These are phyloP conservation scores for Podospora australis DNA, from an alignment of 495 filamentous ascomycete genomes.

Conservation along the genomic window DNA sequence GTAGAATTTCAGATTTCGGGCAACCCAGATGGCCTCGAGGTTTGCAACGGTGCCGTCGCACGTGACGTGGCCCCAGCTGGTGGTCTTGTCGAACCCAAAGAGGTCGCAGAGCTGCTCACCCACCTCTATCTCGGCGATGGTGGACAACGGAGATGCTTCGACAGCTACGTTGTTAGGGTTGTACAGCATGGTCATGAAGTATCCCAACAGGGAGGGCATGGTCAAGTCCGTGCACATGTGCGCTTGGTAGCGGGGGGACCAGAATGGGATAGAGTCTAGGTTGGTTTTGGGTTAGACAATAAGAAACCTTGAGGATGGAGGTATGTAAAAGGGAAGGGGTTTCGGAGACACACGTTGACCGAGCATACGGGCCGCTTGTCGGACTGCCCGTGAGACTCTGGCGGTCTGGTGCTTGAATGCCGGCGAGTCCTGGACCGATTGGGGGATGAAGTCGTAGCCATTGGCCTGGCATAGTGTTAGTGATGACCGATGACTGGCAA, in stretches of 20 bases:
- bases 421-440: conserved; percentile 19
- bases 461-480: not conserved
- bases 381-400: conserved; percentile 23
- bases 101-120: conserved; percentile 40
- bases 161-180: conserved; percentile 46
- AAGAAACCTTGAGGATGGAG: no score
- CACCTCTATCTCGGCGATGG: conserved; percentile 34
- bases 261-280: conserved; percentile 41
- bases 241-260: conserved; percentile 38
- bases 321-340: not conserved
- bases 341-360: no score
- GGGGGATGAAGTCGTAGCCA: conserved; percentile 29
- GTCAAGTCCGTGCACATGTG: conserved; percentile 40
- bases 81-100: conserved; percentile 35
- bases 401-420: conserved; percentile 22
- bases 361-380: not conserved
- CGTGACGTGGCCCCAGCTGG: conserved; percentile 39
- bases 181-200: conserved; percentile 44
- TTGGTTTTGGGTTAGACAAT: no score
- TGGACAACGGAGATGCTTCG: conserved; percentile 39
- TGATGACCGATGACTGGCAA: not conserved
- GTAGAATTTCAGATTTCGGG: conserved; percentile 46
- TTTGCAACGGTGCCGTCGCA: conserved; percentile 43
- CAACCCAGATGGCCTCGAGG: conserved; percentile 38
- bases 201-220: conserved; percentile 29